Base-by-base conservation (phyloP, 805 yeast species). In the Starmera pachycereana region DNA sequence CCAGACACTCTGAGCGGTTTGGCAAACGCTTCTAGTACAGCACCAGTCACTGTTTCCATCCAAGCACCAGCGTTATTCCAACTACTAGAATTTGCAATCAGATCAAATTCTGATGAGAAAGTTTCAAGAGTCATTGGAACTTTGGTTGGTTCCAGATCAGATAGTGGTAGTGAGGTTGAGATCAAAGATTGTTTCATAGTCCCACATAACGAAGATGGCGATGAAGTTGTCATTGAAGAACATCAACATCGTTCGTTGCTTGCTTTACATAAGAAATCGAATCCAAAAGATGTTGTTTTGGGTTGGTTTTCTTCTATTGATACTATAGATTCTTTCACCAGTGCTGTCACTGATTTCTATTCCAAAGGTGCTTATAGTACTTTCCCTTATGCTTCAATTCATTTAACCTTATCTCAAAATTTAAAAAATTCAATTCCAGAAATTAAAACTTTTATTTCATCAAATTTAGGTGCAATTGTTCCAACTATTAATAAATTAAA, bases 261-360 rank as follows among this genome's bases (percentile, higher is more conserved):
- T 62, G 78, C 76, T 51, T 65, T 87, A 54, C 76, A 82, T 63
- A 81, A 79, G 65, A 76, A 76, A 56, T 78, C 90, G 29, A 81
- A 80, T 61, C 90, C 92, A 42, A 82, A 81, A 56, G 82, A 79
- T 48, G 69, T 71, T 38, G 81, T 87, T 40, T 69, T 87, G 37
- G 96, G 96, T 41, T 87, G 96, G 96, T 87, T 83, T 58, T 78
- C 81, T 38, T 66, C 81, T 13, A 64, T 68, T 37, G 64, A 72
- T 14, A 68, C 66, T 48, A 72, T 85, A 46, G 89, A 83, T 62
- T 70, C 76, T 40, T 74, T 81, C 58, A 76, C 88, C 12, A 85
- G 85, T 9, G 69, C 84, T 48, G 78, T 86, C 53, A 95, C 86
- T 58, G 90, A 81, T 53, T 81, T 84, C 55, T 86, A 81, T 64